A percentile compares a stretch with the other conserved stretches of the same genome.
Conservation (phyloP, 2,329 filamentous ascomycete species). For the Coccinonectria pachysandricola region DNA sequence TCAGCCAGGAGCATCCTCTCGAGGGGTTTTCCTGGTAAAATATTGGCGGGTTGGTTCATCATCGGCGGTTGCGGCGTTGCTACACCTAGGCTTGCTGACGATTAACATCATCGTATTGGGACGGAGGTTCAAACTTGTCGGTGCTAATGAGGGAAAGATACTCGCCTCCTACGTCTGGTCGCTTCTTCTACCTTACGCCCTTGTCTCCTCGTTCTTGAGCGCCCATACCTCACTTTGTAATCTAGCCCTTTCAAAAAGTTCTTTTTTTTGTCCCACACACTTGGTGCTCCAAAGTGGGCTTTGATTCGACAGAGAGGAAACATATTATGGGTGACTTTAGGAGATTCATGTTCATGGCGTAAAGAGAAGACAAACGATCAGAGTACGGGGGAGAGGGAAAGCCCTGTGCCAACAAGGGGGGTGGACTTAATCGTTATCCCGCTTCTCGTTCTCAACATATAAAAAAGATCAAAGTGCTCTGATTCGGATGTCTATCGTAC, state of each 20-base stretch:
- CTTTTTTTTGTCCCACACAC: no score
- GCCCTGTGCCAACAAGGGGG: constrained; percentile 87
- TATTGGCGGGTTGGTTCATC: constrained; percentile 16
- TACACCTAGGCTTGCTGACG: constrained; percentile 16
- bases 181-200: no score
- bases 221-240: constrained; percentile 6
- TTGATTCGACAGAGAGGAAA: no score
- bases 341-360: no score
- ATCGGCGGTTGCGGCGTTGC: constrained; percentile 19
- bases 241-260: no score
- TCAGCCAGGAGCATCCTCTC: not conserved
- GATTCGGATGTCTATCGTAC: no score
- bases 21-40: no score
- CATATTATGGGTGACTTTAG: no score
- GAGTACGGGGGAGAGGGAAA: constrained; percentile 77
- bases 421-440: constrained; percentile 84
- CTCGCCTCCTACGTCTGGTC: constrained; percentile 43
- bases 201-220: constrained; percentile 8
- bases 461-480: no score
- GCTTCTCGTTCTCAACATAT: constrained; percentile 29
- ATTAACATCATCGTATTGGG: constrained; percentile 14
- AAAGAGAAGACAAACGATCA: no score
- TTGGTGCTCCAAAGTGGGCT: no score
- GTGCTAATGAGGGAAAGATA: constrained; percentile 99
- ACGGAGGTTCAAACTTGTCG: constrained; percentile 47